Percentiles rank a stretch among this genome's conserved stretches.
Evolutionary conservation across 176 grass and related monocot genomes (phyloP).

Genomic region (Aechmea fasciata): DNA sequence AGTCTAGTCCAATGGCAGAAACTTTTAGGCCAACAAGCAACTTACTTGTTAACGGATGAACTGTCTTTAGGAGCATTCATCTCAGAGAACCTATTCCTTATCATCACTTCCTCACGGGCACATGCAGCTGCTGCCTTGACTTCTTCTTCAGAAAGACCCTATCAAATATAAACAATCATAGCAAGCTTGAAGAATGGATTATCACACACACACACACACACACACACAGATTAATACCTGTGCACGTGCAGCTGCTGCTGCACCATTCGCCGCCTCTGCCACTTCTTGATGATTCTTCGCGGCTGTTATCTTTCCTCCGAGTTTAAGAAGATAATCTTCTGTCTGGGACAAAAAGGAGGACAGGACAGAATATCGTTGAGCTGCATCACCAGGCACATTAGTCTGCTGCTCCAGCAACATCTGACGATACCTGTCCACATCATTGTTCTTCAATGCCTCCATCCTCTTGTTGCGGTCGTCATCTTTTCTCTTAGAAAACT

Average conservation of each 20-base stretch:
- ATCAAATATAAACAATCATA: conserved; percentile 19
- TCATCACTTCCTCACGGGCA: conserved; percentile 97
- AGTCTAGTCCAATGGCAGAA: neutral
- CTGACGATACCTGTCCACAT: conserved; percentile 92
- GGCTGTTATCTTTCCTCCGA: conserved; percentile 93
- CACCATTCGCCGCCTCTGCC: conserved; percentile 79
- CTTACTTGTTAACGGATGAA: conserved; percentile 89
- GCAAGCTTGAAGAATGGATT: neutral
- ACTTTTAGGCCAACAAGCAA: neutral
- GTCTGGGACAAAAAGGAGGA: conserved; percentile 96
- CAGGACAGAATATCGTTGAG: conserved; percentile 88
- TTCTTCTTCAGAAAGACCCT: conserved; percentile 96
- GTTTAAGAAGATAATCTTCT: conserved; percentile 95
- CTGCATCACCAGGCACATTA: conserved; percentile 79
- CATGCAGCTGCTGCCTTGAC: conserved; percentile 79
- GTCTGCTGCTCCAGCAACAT: conserved; percentile 93
- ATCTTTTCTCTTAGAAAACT: conserved; percentile 96
- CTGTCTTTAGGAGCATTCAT: conserved; percentile 97
- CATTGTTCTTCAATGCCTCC: conserved; percentile 99
- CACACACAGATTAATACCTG: conserved; percentile 40
- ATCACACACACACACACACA: neutral
- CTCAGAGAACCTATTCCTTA: conserved; percentile 93
- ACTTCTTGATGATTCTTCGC: conserved; percentile 83
- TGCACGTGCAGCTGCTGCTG: conserved; percentile 69
- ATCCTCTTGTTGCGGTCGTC: conserved; percentile 95